Conservation (phyloP, 176 grass and related monocot genomes). For the Aegilops tauschii region DNA sequence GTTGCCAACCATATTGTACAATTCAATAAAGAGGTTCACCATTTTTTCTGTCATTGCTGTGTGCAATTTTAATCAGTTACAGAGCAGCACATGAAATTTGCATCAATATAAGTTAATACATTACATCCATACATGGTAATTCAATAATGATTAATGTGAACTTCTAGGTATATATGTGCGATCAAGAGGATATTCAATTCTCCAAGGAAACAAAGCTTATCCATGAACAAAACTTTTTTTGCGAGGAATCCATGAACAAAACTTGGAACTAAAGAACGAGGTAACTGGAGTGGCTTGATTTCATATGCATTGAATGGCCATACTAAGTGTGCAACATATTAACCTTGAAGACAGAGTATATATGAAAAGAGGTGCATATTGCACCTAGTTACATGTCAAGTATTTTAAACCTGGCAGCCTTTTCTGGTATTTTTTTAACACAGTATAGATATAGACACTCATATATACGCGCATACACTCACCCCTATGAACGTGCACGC, state of each 20-base stretch:
- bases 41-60: background rate
- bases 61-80: background rate
- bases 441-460: no score
- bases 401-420: background rate
- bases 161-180: background rate
- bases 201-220: background rate
- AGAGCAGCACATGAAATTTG: background rate
- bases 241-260: background rate
- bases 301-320: background rate
- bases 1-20: background rate
- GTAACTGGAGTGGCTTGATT: background rate
- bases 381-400: background rate
- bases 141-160: background rate
- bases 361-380: background rate
- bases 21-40: background rate
- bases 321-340: background rate
- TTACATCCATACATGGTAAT: background rate
- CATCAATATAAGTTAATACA: background rate
- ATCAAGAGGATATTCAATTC: background rate
- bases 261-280: background rate
- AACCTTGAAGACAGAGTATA: background rate
- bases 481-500: no score
- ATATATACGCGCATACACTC: no score
- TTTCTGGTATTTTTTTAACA: background rate
- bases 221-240: background rate